Evolutionary conservation across 1,139 yeast genomes (phyloP), one percentile per base, ranked within the genome.

Genomic region (Zhuliangozyma parablackwelliae): DNA sequence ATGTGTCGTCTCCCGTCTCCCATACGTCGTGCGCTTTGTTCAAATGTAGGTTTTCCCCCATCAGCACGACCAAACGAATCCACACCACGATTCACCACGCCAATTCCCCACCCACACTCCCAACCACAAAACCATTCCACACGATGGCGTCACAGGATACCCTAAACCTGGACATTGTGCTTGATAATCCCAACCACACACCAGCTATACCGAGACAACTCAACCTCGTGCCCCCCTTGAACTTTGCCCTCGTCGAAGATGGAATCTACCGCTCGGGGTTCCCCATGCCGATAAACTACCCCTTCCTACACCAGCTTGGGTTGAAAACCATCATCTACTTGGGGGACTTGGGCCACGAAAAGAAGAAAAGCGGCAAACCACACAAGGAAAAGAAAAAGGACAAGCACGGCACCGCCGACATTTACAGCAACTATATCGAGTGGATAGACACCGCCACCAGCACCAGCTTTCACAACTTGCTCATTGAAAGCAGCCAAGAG

Each of bases 201-300:
- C 16, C 16, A 16, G 7, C 28, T 11, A 25, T 21, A 21, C 8
- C 36, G 10, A 28, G 25, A 24, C 13, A 25, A 23, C 7, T 5
- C 12, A 28, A 35, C 33, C 58, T 61, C 45, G 95, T 88, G 7
- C 97, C 98, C 2, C 98, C 98, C 2, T 69, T 92, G 48, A 89
- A 89, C 61, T 90, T 90, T 54, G 78, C 96, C 1, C 75, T 87
- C 13, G 96, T 90, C 2, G 96, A 87, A 46, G 90, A 86, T 42
- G 81, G 87, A 6, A 78, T 92, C 12, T 92, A 89, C 57, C 68
- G 98, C 27, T 83, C 95, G 2, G 98, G 98, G 3, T 95, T 89
- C 53, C 98, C 98, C 3, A 85, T 88, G 66, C 85, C 86, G 1
- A 75, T 82, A 48, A 90, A 89, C 61, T 87, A 81, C 53, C 79